Conservation (phyloP, 2,329 filamentous ascomycete species). For the Microcyclospora tardicrescens region DNA sequence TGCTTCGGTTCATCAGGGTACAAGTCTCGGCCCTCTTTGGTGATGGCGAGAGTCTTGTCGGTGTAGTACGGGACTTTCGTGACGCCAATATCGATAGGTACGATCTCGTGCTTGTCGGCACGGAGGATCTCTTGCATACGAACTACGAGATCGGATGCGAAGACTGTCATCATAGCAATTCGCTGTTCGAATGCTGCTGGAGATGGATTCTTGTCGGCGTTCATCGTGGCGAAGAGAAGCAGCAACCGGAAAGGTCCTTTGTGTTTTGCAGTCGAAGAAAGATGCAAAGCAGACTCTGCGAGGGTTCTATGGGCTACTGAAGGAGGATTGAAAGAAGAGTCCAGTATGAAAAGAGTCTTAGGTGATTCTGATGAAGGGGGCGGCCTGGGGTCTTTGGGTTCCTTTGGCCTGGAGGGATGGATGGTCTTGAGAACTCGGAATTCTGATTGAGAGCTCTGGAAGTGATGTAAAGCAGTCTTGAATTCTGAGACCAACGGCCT, state of each 20-base stretch:
- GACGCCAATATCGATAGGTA: constrained; percentile 51
- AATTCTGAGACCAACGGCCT: constrained; percentile 26
- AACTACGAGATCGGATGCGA: constrained; percentile 43
- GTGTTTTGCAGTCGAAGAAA: constrained; percentile 15
- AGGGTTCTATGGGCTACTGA: constrained; percentile 46
- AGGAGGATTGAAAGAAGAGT: constrained; percentile 55
- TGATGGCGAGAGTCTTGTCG: constrained; percentile 52
- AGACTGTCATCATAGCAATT: constrained; percentile 57
- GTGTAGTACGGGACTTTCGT: constrained; percentile 63
- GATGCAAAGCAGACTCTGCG: constrained; percentile 39
- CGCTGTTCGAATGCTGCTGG: constrained; percentile 56
- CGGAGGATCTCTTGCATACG: constrained; percentile 4
- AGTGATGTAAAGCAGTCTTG: constrained; percentile 28
- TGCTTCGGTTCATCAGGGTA: constrained; percentile 34
- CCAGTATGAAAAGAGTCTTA: constrained; percentile 46
- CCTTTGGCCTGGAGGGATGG: constrained; percentile 6
- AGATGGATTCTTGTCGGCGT: constrained; percentile 53
- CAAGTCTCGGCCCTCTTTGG: constrained; percentile 18
- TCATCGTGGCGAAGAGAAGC: constrained; percentile 49
- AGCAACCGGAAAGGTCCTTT: constrained; percentile 34
- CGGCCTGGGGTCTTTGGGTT: constrained; percentile 8
- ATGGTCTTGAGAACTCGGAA: constrained; percentile 26
- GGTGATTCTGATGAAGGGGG: constrained; percentile 11
- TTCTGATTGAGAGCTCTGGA: constrained; percentile 26
- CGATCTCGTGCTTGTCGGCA: constrained; percentile 18